phyloP scores from a whole-genome alignment of 1,284 basidiomycete genomes.

The Trametes versicolor region DNA sequence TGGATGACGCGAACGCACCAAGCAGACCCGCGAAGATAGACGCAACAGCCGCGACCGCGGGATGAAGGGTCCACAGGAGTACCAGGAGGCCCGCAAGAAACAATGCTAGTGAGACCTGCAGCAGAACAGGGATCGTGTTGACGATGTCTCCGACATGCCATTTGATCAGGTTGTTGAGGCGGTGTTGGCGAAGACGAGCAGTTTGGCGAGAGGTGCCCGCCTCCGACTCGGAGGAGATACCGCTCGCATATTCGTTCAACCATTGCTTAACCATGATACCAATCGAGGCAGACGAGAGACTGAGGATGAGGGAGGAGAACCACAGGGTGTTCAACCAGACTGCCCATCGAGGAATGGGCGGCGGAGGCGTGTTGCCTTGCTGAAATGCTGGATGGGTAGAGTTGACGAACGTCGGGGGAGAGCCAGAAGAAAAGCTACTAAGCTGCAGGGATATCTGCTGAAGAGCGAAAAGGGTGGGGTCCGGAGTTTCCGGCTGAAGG shows the following conservation, averaged over 20 bases:
- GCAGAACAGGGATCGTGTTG: constrained; percentile 25
- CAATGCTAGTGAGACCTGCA: constrained; percentile 24
- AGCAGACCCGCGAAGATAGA: constrained; percentile 5
- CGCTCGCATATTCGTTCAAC: constrained; percentile 21
- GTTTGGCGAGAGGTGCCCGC: constrained; percentile 9
- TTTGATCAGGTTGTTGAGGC: constrained; percentile 21
- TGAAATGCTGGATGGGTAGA: constrained; percentile 13
- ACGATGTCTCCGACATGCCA: constrained; percentile 28
- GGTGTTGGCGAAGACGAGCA: constrained; percentile 28
- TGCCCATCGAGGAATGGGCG: not conserved
- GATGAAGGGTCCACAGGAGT: constrained; percentile 24
- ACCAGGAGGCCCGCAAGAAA: constrained; percentile 32
- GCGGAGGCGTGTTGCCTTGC: not conserved
- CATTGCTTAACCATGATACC: constrained; percentile 35
- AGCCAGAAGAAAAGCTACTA: constrained; percentile 16
- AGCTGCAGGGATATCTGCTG: constrained; percentile 20
- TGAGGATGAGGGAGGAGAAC: constrained; percentile 30
- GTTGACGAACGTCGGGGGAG: constrained; percentile 13
- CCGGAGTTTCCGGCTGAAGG: constrained; percentile 12
- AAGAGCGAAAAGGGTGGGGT: constrained; percentile 13
- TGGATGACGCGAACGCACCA: not conserved
- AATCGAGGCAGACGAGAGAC: constrained; percentile 25
- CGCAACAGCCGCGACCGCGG: constrained; percentile 15
- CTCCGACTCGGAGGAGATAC: constrained; percentile 6
- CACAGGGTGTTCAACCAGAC: constrained; percentile 29